Evolutionary conservation across 306 rosid species (phyloP).

Genomic region (Purshia tridentata): DNA sequence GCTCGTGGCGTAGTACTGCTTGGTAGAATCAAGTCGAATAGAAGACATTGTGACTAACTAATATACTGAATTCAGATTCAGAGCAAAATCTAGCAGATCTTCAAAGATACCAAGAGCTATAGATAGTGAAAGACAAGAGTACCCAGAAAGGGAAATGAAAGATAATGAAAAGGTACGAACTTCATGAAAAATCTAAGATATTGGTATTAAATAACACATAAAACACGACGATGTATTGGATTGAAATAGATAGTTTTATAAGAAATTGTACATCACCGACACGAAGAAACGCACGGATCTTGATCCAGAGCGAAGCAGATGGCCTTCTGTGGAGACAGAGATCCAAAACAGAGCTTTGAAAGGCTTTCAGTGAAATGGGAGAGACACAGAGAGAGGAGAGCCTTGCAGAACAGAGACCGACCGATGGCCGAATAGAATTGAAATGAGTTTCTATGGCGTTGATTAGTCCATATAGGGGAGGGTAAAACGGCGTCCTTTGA

Average conservation of each 20-base stretch:
- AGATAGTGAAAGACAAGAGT: neutral
- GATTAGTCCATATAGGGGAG: neutral
- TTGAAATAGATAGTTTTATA: neutral
- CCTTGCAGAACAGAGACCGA: neutral
- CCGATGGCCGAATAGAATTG: neutral
- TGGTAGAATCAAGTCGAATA: slow-evolving; percentile 44
- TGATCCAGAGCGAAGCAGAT: slow-evolving; percentile 14
- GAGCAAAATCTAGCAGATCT: slow-evolving; percentile 11
- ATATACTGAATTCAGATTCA: slow-evolving; percentile 10
- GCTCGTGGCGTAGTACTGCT: slow-evolving; percentile 66
- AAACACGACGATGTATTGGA: slow-evolving; percentile 19
- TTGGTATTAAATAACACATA: slow-evolving; percentile 16
- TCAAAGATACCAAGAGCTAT: slow-evolving; percentile 10
- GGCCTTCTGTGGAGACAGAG: neutral
- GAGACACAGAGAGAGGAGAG: neutral
- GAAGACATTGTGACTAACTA: slow-evolving; percentile 45
- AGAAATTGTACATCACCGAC: slow-evolving; percentile 46
- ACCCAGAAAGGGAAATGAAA: slow-evolving; percentile 6
- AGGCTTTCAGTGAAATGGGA: neutral
- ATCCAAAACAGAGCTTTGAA: neutral
- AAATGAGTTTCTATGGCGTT: slow-evolving; percentile 12
- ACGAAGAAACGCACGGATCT: slow-evolving; percentile 28
- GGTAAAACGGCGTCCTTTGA: neutral
- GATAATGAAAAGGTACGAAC: neutral
- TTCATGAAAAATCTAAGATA: slow-evolving; percentile 17